Conservation (phyloP, 108 stramenopile genomes). For the Fragilaria radians region DNA sequence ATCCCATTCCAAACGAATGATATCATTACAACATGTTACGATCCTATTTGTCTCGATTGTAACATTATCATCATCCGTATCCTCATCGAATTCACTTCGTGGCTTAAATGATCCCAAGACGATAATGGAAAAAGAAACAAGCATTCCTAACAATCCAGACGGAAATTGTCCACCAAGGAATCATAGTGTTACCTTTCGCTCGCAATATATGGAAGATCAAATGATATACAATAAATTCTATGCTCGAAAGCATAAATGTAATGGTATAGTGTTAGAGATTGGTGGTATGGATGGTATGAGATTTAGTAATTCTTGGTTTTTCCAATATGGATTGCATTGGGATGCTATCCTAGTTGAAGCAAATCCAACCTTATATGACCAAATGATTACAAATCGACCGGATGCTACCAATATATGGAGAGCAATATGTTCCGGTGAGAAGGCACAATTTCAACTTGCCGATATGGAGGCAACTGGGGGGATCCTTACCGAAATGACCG, state of each 20-base stretch:
- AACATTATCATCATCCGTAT: no score
- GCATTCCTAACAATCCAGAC: no score
- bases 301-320: slow-evolving; percentile 24
- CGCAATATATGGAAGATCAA: slow-evolving; percentile 26
- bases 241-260: slow-evolving; percentile 41
- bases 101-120: no score
- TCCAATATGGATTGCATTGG: slow-evolving; percentile 44
- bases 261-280: slow-evolving; percentile 39
- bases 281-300: slow-evolving; percentile 34
- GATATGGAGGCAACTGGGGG: slow-evolving; percentile 15
- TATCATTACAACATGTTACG: no score
- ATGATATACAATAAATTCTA: slow-evolving; percentile 47
- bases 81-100: no score
- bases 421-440: slow-evolving; percentile 33
- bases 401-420: slow-evolving; percentile 21
- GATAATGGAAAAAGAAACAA: no score
- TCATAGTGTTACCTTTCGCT: not conserved
- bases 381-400: slow-evolving; percentile 21
- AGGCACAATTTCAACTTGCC: slow-evolving; percentile 15
- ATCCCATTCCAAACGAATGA: no score
- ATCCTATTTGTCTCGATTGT: no score
- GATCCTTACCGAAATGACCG: slow-evolving; percentile 17
- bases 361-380: slow-evolving; percentile 22
- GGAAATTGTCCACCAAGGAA: no score
- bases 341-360: slow-evolving; percentile 34